Percentiles rank a stretch among this genome's conserved stretches.
Conservation (phyloP, 2,329 filamentous ascomycete genomes). For the Alternaria brassicae region DNA sequence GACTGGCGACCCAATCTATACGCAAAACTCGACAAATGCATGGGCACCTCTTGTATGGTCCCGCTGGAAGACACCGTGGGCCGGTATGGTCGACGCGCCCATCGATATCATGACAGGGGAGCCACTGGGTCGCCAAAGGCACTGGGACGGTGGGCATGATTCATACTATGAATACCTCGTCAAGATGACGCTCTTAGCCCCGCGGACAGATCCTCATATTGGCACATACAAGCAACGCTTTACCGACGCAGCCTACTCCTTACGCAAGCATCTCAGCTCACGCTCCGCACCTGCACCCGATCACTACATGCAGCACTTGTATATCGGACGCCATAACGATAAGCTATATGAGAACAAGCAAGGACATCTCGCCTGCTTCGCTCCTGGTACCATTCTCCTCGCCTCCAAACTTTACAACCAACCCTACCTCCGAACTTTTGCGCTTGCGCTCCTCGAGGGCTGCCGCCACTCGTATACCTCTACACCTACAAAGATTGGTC, state of each 20-base stretch:
- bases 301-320: conserved; percentile 50
- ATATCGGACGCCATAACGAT: conserved; percentile 46
- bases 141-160: conserved; percentile 56
- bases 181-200: conserved; percentile 51
- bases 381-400: conserved; percentile 51
- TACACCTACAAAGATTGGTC: conserved; percentile 49
- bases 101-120: conserved; percentile 54
- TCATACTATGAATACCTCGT: conserved; percentile 55
- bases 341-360: conserved; percentile 49
- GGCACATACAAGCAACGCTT: conserved; percentile 44
- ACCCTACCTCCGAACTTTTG: conserved; percentile 45
- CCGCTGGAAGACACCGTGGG: conserved; percentile 49
- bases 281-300: conserved; percentile 46
- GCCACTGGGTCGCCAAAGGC: conserved; percentile 49
- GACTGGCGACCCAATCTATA: conserved; percentile 52
- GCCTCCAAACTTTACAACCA: conserved; percentile 45
- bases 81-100: conserved; percentile 53
- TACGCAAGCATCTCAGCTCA: conserved; percentile 46
- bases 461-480: conserved; percentile 50
- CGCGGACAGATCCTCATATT: conserved; percentile 46
- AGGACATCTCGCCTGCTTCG: conserved; percentile 51
- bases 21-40: conserved; percentile 52
- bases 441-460: conserved; percentile 51
- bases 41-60: conserved; percentile 57
- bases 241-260: conserved; percentile 44